A percentile compares a stretch with the other conserved stretches of the same genome.
Conservation (phyloP, 2,329 filamentous ascomycete genomes). For the Talaromyces marneffei region DNA sequence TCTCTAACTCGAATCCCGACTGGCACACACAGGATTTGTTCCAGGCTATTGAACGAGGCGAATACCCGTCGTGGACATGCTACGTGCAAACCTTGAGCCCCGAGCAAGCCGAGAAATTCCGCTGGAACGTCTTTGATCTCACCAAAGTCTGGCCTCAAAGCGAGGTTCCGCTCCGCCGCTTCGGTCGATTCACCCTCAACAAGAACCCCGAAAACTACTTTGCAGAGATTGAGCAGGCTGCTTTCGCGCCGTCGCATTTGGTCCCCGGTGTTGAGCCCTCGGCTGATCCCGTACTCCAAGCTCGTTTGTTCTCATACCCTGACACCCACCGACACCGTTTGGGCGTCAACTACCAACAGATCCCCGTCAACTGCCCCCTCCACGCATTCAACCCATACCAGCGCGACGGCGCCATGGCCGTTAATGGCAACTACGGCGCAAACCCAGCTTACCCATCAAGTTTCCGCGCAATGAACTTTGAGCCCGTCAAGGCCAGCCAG, state of each 20-base stretch:
- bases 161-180: conserved; percentile 55
- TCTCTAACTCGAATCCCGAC: conserved; percentile 56
- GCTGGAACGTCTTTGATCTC: conserved; percentile 62
- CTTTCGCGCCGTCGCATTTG: conserved; percentile 63
- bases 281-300: conserved; percentile 64
- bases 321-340: conserved; percentile 62
- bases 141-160: conserved; percentile 65
- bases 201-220: conserved; percentile 64
- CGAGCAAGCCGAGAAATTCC: conserved; percentile 55
- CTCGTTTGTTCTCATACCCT: conserved; percentile 64
- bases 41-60: conserved; percentile 55
- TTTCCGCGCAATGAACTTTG: conserved; percentile 33
- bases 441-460: conserved; percentile 50
- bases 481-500: conserved; percentile 37
- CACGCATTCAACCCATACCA: conserved; percentile 59
- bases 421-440: conserved; percentile 58
- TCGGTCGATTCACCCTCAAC: conserved; percentile 61
- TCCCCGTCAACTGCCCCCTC: conserved; percentile 55
- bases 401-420: conserved; percentile 66
- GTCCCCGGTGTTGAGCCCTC: conserved; percentile 63
- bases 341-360: conserved; percentile 59
- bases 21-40: conserved; percentile 60
- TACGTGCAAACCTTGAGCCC: conserved; percentile 60
- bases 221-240: conserved; percentile 64
- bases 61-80: conserved; percentile 59